Evolutionary conservation across 495 filamentous ascomycete species (phyloP), one percentile per base, ranked within the genome.

Genomic region (Penicillium odoratum): DNA sequence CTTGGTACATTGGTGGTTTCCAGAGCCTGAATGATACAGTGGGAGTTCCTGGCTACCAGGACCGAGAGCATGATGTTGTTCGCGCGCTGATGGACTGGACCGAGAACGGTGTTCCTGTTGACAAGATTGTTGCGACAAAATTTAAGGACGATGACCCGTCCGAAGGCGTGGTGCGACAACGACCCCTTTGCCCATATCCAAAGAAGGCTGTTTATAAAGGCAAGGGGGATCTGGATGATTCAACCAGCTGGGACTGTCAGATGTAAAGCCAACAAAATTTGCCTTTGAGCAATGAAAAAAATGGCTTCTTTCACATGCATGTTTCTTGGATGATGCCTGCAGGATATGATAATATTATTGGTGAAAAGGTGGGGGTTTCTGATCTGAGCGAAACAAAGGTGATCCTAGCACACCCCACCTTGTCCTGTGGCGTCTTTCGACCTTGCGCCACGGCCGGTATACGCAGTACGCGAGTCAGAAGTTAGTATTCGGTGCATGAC

Each of bases 21-120:
- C 29, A 40, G 2, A 48, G 62, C 3, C 58, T 58, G 7, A 49
- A 44, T 6, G 52, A 40, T 28, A 43, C 55, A 50, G 44, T 57
- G 48, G 46, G 67, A 0, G 70, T 76, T 2, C 77, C 79, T 0
- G 79, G 79, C 1, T 80, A 71, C 51, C 61, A 59, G 21, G 74
- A 79, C 40, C 48, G 68, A 16, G 58, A 71, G 18, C 74, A 81
- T 56, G 80, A 84, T 61, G 70, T 69, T 4, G 15, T 85, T 46
- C 44, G 79, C 49, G 81, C 79, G 25, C 56, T 86, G 55, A 74
- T 83, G 69, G 64, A 67, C 3, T 86, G 83, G 82, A 78, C 81
- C 6, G 82, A 85, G 63, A 61, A 70, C 4, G 77, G 69, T 0
- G 63, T 48, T 16, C 61, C 67, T 15, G 75, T 78, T 0, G 68